Percentiles rank a stretch among this genome's conserved stretches.
Conservation (phyloP, 75 land plant species). For the Pinus taeda region DNA sequence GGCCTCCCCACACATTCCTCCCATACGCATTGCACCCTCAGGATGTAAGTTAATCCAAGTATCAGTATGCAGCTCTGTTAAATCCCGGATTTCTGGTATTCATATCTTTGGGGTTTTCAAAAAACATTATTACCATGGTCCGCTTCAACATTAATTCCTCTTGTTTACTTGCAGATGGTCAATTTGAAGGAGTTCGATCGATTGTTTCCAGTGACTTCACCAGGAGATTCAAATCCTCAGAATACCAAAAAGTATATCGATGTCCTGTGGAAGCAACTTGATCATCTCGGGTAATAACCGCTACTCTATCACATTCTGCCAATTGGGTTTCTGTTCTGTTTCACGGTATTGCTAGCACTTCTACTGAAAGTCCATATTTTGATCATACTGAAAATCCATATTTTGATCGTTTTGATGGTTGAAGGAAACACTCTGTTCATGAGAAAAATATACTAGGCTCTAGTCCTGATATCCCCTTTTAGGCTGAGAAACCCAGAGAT, state of each 20-base stretch:
- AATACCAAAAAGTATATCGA: conserved; percentile 46
- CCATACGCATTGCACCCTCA: conserved; percentile 55
- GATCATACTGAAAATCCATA: too few relatives aligned
- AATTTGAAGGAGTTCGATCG: conserved; percentile 58
- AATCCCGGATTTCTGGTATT: too few relatives aligned
- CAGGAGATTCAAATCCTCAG: conserved; percentile 45
- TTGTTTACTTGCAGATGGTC: conserved; percentile 35
- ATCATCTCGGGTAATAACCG: conserved; percentile 78
- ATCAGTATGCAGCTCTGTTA: background rate
- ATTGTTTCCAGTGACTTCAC: conserved; percentile 67
- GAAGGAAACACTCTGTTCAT: background rate
- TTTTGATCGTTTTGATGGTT: too few relatives aligned
- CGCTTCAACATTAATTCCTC: too few relatives aligned
- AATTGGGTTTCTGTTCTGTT: background rate
- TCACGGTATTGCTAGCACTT: background rate
- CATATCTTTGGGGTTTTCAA: too few relatives aligned
- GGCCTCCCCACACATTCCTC: conserved; percentile 73
- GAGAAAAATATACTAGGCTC: background rate
- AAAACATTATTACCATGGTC: too few relatives aligned
- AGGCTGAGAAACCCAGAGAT: too few relatives aligned
- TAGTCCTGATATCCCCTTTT: background rate
- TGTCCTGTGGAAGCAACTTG: conserved; percentile 88
- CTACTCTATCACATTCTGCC: background rate
- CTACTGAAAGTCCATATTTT: background rate
- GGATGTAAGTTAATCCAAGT: conserved; percentile 34